These are phyloP conservation scores for Hygrophila difformis DNA, from an alignment of 257 asterid genomes.

Conservation along the genomic window DNA sequence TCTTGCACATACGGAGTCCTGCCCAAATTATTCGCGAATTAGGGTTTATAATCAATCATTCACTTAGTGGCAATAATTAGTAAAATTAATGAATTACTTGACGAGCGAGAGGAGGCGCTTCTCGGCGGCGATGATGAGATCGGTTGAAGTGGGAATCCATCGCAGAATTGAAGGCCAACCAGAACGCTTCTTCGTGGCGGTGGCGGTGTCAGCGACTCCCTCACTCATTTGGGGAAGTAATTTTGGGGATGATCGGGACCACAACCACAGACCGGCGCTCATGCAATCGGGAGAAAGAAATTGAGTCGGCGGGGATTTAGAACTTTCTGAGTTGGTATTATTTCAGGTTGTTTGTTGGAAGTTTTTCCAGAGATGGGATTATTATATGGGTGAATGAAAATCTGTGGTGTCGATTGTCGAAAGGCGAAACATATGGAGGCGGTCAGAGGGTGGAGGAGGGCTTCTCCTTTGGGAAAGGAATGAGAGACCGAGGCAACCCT, in stretches of 20 bases:
- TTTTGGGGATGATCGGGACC: constrained; percentile 21
- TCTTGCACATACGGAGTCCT: constrained; percentile 83
- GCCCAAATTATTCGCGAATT: neutral
- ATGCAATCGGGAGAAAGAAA: constrained; percentile 7
- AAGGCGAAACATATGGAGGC: too few relatives aligned
- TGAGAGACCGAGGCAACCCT: too few relatives aligned
- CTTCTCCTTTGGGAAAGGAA: too few relatives aligned
- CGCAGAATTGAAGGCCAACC: constrained; percentile 69
- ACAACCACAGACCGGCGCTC: constrained; percentile 30
- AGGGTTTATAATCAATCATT: neutral
- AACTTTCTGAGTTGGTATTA: too few relatives aligned
- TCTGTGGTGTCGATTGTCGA: too few relatives aligned
- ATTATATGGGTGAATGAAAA: too few relatives aligned
- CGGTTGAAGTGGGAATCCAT: constrained; percentile 94
- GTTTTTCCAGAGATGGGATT: too few relatives aligned
- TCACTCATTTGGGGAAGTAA: constrained; percentile 46
- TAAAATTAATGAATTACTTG: constrained; percentile 23
- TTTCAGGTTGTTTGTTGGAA: too few relatives aligned
- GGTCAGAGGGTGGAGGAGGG: too few relatives aligned
- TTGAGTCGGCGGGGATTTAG: neutral
- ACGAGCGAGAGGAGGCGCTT: constrained; percentile 76
- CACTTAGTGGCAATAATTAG: neutral
- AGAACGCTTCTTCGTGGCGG: constrained; percentile 25
- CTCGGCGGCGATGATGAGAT: constrained; percentile 79
- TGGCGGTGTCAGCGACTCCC: constrained; percentile 29